These are phyloP conservation scores for Hymenoscyphus fructigenus DNA, from an alignment of 2,329 filamentous ascomycete genomes.

Conservation along the genomic window DNA sequence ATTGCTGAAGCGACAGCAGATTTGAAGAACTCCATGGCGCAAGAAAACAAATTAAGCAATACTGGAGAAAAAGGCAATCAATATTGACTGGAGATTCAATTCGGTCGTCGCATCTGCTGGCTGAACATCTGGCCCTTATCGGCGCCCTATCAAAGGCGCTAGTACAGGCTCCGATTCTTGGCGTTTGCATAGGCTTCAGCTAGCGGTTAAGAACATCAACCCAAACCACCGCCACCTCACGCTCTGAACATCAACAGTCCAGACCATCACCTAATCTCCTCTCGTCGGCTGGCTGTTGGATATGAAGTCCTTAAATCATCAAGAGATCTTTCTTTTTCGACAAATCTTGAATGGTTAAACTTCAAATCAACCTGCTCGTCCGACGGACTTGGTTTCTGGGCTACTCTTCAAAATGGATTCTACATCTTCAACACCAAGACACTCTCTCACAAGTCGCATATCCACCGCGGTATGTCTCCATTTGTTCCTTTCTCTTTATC, in stretches of 20 bases:
- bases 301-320: too few species aligned
- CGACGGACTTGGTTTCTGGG: neutral
- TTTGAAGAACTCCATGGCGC: constrained; percentile 91
- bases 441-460: neutral
- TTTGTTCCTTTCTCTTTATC: neutral
- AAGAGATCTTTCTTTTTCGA: too few species aligned
- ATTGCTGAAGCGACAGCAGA: constrained; percentile 96
- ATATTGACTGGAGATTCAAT: too few species aligned
- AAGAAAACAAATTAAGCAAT: constrained; percentile 11
- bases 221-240: too few species aligned
- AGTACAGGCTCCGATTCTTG: neutral
- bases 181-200: too few species aligned
- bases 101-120: neutral
- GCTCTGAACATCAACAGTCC: too few species aligned
- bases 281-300: too few species aligned
- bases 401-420: neutral
- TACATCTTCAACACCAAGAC: neutral
- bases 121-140: constrained; percentile 17
- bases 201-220: too few species aligned
- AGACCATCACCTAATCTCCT: too few species aligned
- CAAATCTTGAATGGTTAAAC: too few species aligned
- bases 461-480: constrained; percentile 7
- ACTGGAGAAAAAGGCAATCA: neutral
- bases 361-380: too few species aligned
- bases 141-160: constrained; percentile 4